Evolutionary conservation across 805 yeast genomes (phyloP).

Genomic region (Phaffomyces thermotolerans): DNA sequence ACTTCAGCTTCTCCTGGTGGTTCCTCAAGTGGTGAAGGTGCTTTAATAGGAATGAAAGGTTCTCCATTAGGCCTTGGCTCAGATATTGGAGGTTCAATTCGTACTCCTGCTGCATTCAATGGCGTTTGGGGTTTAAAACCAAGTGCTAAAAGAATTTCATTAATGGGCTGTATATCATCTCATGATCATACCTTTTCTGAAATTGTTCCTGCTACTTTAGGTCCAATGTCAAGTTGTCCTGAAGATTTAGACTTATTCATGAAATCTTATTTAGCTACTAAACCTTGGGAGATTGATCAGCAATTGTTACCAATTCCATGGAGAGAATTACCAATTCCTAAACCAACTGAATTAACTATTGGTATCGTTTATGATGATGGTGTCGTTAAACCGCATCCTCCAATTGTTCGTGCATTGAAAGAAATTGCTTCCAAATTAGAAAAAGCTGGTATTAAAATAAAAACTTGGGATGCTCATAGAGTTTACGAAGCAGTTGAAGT

Average conservation of each 20-base stretch:
- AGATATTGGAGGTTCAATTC: conserved; percentile 66
- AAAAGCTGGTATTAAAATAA: conserved; percentile 51
- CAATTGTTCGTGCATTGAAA: conserved; percentile 50
- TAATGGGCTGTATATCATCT: conserved; percentile 14
- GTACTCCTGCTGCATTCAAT: conserved; percentile 61
- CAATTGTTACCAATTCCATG: conserved; percentile 31
- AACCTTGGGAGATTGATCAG: conserved; percentile 52
- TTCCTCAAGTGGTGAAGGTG: conserved; percentile 71
- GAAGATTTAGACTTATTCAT: conserved; percentile 66
- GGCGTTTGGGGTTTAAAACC: conserved; percentile 62
- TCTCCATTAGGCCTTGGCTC: conserved; percentile 61
- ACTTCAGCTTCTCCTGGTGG: conserved; percentile 59
- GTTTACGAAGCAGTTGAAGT: conserved; percentile 53
- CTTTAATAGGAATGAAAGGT: conserved; percentile 50
- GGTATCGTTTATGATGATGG: conserved; percentile 63
- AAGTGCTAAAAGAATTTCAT: conserved; percentile 45
- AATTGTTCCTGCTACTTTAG: conserved; percentile 56
- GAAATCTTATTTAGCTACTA: conserved; percentile 40
- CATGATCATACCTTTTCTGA: conserved; percentile 30
- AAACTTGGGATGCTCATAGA: conserved; percentile 51
- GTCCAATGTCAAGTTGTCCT: conserved; percentile 58
- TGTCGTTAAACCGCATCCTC: conserved; percentile 60
- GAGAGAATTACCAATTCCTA: conserved; percentile 28
- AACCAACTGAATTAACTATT: conserved; percentile 42
- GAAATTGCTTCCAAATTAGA: conserved; percentile 45